phyloP scores from a whole-genome alignment of 345 rosid species.

The Trapa bicornis region DNA sequence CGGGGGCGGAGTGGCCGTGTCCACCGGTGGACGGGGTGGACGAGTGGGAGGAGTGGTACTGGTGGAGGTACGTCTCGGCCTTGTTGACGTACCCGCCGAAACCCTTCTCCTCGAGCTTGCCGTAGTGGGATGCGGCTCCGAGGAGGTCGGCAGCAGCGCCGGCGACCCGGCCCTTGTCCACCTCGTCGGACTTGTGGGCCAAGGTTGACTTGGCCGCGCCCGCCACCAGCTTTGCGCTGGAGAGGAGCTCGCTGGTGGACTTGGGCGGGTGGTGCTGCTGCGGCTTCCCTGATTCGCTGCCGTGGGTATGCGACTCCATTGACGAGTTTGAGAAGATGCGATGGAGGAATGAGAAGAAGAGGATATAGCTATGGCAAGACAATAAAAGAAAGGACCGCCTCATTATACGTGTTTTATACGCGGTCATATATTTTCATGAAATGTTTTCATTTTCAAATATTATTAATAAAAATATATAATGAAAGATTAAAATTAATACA shows the following conservation, averaged over 20 bases:
- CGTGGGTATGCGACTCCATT: background rate
- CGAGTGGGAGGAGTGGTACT: constrained; percentile 31
- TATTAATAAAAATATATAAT: too few species aligned
- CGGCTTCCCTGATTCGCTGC: background rate
- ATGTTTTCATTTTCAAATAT: too few species aligned
- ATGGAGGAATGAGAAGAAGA: background rate
- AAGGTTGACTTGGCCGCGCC: constrained; percentile 41
- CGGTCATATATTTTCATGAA: too few species aligned
- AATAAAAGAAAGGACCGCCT: too few species aligned
- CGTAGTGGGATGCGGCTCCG: constrained; percentile 50
- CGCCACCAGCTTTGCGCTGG: constrained; percentile 58
- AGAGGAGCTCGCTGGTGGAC: constrained; percentile 40
- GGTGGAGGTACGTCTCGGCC: constrained; percentile 58
- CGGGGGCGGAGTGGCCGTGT: constrained; percentile 3
- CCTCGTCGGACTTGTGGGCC: constrained; percentile 23
- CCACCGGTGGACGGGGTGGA: constrained; percentile 12
- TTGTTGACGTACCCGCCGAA: constrained; percentile 53
- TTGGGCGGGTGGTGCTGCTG: constrained; percentile 16
- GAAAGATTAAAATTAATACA: too few species aligned
- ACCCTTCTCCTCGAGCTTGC: constrained; percentile 48
- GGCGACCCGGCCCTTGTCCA: constrained; percentile 49
- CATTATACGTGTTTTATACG: too few species aligned
- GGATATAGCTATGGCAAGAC: background rate
- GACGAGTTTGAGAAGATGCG: background rate
- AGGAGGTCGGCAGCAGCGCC: constrained; percentile 51